Evolutionary conservation across 2,329 filamentous ascomycete species (phyloP).

Genomic region (Aureobasidium vineae): DNA sequence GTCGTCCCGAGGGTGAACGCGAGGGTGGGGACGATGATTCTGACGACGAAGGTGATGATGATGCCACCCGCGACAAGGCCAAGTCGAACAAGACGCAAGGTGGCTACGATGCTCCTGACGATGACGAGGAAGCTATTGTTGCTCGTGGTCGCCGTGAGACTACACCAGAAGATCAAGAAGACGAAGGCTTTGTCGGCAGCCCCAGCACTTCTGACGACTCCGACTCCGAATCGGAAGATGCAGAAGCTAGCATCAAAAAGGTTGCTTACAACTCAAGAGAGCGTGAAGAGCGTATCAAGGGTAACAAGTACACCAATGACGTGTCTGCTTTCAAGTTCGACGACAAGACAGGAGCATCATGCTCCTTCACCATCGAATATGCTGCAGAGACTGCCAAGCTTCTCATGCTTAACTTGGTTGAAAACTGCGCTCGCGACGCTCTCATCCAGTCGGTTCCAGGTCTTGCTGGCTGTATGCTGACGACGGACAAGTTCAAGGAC

Average conservation of each 20-base stretch:
- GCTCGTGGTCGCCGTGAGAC: conserved; percentile 60
- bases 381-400: conserved; percentile 79
- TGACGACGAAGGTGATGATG: conserved; percentile 55
- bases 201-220: conserved; percentile 42
- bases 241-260: conserved; percentile 42
- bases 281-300: conserved; percentile 64
- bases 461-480: conserved; percentile 68
- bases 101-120: conserved; percentile 86
- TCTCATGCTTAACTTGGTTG: conserved; percentile 86
- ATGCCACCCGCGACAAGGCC: conserved; percentile 67
- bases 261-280: conserved; percentile 44
- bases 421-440: conserved; percentile 72
- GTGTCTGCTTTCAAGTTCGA: conserved; percentile 79
- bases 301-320: conserved; percentile 56
- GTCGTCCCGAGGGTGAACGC: conserved; percentile 46
- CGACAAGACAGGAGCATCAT: conserved; percentile 68
- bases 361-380: conserved; percentile 80
- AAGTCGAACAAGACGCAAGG: conserved; percentile 75
- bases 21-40: conserved; percentile 67
- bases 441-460: conserved; percentile 84
- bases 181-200: conserved; percentile 57
- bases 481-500: conserved; percentile 50
- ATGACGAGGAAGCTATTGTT: conserved; percentile 82
- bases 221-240: conserved; percentile 37
- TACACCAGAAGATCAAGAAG: conserved; percentile 58